A percentile compares a stretch with the other conserved stretches of the same genome.
Conservation (phyloP, 768 basidiomycete genomes). For the Russula olivacea region DNA sequence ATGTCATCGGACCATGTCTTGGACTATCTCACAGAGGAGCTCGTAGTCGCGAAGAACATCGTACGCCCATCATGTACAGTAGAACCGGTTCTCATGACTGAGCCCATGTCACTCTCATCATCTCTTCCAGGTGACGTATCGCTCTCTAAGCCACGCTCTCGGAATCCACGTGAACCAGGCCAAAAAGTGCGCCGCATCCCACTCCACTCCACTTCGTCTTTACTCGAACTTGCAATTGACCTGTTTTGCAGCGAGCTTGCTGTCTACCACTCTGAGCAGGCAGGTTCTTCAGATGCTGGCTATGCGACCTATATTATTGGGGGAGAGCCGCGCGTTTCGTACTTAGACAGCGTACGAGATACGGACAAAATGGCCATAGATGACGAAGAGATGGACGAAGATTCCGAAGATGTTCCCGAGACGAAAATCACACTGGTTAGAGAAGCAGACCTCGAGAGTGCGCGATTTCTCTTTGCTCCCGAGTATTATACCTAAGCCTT, state of each 20-base stretch:
- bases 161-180: slow-evolving; percentile 70
- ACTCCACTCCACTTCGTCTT: background rate
- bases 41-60: slow-evolving; percentile 40
- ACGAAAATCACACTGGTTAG: slow-evolving; percentile 53
- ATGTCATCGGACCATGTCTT: slow-evolving; percentile 28
- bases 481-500: background rate
- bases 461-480: slow-evolving; percentile 25
- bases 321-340: slow-evolving; percentile 39
- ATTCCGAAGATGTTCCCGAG: slow-evolving; percentile 41
- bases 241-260: slow-evolving; percentile 51
- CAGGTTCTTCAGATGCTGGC: slow-evolving; percentile 37
- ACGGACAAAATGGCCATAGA: slow-evolving; percentile 34
- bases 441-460: slow-evolving; percentile 62
- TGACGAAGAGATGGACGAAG: slow-evolving; percentile 35
- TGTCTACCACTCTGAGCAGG: slow-evolving; percentile 45
- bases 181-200: slow-evolving; percentile 56
- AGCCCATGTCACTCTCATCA: background rate
- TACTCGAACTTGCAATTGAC: background rate
- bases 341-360: slow-evolving; percentile 6
- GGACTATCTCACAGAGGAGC: slow-evolving; percentile 44
- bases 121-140: slow-evolving; percentile 61
- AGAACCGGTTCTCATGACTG: background rate
- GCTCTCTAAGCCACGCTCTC: slow-evolving; percentile 66
- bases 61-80: no score
- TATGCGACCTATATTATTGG: slow-evolving; percentile 69